Evolutionary conservation across 352 stramenopile species (phyloP).

Genomic region (Globisporangium echinulatum): DNA sequence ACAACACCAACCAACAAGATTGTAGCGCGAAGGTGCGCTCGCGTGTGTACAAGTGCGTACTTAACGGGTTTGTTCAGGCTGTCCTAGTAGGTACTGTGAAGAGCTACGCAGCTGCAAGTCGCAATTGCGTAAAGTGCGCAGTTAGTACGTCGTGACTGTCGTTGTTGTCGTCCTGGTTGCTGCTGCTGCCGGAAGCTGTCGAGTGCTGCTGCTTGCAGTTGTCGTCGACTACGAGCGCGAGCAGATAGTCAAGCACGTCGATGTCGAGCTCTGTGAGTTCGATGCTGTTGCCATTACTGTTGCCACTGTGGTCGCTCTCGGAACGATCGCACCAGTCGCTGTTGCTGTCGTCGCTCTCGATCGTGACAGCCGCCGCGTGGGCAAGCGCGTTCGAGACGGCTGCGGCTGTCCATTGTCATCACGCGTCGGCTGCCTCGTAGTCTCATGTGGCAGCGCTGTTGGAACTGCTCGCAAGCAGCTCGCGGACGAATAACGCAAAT

Average conservation of each 20-base stretch:
- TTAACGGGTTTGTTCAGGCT: too few relatives aligned
- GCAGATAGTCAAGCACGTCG: conserved; percentile 1
- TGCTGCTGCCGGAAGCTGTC: background rate
- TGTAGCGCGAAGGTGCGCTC: too few relatives aligned
- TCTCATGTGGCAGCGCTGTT: too few relatives aligned
- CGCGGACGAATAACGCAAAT: too few relatives aligned
- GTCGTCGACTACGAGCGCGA: background rate
- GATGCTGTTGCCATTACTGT: background rate
- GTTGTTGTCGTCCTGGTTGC: background rate
- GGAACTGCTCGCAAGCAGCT: too few relatives aligned
- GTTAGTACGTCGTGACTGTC: background rate
- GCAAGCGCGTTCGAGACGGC: background rate
- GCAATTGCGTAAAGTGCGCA: background rate
- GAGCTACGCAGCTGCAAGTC: background rate
- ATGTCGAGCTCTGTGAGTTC: background rate
- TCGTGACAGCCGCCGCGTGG: background rate
- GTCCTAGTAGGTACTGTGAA: too few relatives aligned
- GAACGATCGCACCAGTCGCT: too few relatives aligned
- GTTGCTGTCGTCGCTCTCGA: background rate
- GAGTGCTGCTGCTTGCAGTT: background rate
- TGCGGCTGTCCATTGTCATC: too few relatives aligned
- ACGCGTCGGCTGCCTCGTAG: too few relatives aligned
- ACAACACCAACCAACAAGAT: too few relatives aligned
- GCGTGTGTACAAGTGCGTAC: too few relatives aligned
- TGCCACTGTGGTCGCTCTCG: too few relatives aligned